Base-by-base conservation (phyloP, 163 green algal species). In the Scenedesmus sp. region DNA sequence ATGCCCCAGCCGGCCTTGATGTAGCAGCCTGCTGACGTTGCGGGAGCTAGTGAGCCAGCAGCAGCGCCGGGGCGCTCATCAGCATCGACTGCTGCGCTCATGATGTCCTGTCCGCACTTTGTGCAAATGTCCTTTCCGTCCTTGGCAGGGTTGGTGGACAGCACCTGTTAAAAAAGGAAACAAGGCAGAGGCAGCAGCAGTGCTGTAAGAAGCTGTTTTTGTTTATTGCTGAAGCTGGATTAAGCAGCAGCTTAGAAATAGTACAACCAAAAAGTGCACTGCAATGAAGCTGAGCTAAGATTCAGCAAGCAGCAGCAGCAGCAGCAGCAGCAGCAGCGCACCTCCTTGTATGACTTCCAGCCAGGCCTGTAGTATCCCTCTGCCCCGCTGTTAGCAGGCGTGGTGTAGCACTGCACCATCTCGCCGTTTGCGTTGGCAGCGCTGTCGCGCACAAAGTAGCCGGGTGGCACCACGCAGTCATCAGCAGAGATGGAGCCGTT, bases 381-480 rank as follows among this genome's bases (percentile, higher is more conserved):
- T 18, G 54, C 34, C n/a, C 26, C 56, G 2, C 1, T 5, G 18
- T 54, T 55, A 16, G 15, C 20, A 13, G 82, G 82, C 62, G 62
- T 70, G 18, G 62, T 70, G 2, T 23, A 4, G 82, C 82, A 88
- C 82, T 88, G 23, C 56, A 54, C 20, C 55, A 88, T 62, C 23
- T 70, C 18, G 52, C 57, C 20, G 2, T 10, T 70, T 7, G 52
- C 55, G 55, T 10, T 86, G 46, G 7, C 79, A 46, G 62, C 62
- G 10, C 8, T 70, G 10, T 70, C 62, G 18, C 62, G 62, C 20
- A 70, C 9, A 8, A 76, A 88, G 56, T 76, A 88, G 82, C 82
- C 82, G 23, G 82, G 82, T 18, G 82, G 82, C 82, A 88, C 82
- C 52, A 88, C 18, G 15, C 82, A 88, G 8, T 88, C 82, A 46